Evolutionary conservation across 441 rosid species (phyloP).

Genomic region (Populus tomentosa): DNA sequence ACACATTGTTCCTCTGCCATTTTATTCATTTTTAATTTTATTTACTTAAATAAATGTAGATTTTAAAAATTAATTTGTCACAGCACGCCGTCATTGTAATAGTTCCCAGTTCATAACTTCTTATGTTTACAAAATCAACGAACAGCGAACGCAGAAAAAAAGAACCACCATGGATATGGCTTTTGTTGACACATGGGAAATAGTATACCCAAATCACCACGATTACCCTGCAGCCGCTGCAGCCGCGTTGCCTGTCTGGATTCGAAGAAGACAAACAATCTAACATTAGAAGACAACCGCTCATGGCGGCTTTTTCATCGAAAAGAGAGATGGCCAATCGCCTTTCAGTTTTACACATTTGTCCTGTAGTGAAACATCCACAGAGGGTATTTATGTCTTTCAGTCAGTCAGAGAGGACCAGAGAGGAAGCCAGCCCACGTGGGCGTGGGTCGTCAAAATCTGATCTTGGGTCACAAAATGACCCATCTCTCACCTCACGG

Average conservation of each 20-base stretch:
- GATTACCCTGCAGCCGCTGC: not conserved
- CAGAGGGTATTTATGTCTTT: constrained; percentile 1
- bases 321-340: constrained; percentile 6
- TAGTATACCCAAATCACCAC: not conserved
- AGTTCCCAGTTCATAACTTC: not conserved
- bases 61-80: not conserved
- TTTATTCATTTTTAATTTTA: too few species aligned
- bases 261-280: not conserved
- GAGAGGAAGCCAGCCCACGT: constrained; percentile 23
- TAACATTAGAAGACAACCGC: constrained; percentile 1
- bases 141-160: too few species aligned
- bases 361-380: constrained; percentile 1
- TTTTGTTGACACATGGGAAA: not conserved
- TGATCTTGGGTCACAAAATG: constrained; percentile 1
- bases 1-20: too few species aligned
- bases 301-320: not conserved
- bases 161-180: too few species aligned
- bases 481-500: not conserved
- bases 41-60: too few species aligned
- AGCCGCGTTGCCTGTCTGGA: not conserved
- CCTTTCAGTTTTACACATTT: not conserved
- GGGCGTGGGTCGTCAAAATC: constrained; percentile 20
- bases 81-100: not conserved
- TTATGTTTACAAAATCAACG: too few species aligned
- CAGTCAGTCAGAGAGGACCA: not conserved